A percentile compares a stretch with the other conserved stretches of the same genome.
These are phyloP conservation scores for Penicillium sp. DNA, from an alignment of 2,329 filamentous ascomycete genomes.

Conservation along the genomic window DNA sequence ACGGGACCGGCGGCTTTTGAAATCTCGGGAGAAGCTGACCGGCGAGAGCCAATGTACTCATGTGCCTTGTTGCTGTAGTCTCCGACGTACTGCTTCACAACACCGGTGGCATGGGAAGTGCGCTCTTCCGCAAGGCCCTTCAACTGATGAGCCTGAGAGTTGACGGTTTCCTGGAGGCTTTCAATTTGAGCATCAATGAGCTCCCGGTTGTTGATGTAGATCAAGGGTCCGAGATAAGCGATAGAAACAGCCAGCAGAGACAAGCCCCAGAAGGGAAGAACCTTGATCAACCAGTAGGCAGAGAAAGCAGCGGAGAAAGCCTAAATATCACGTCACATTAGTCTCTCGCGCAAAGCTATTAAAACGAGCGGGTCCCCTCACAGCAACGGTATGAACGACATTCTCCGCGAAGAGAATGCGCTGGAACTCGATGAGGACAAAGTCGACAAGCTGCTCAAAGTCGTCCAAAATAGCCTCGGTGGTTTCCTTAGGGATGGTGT, in stretches of 20 bases:
- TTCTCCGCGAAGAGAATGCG: slow-evolving; percentile 70
- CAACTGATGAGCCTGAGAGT: slow-evolving; percentile 63
- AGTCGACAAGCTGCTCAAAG: slow-evolving; percentile 68
- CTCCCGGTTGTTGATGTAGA: slow-evolving; percentile 70
- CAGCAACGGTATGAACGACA: slow-evolving; percentile 62
- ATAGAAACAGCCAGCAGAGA: slow-evolving; percentile 60
- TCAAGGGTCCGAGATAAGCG: slow-evolving; percentile 63
- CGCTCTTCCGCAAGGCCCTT: slow-evolving; percentile 65
- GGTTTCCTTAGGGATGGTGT: slow-evolving; percentile 67
- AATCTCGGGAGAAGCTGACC: slow-evolving; percentile 39
- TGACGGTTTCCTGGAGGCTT: slow-evolving; percentile 59
- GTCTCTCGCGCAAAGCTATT: background rate
- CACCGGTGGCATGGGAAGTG: slow-evolving; percentile 61
- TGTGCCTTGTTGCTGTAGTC: slow-evolving; percentile 66
- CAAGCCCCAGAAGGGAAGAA: slow-evolving; percentile 69
- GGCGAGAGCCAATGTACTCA: slow-evolving; percentile 54
- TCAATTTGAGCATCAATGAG: slow-evolving; percentile 65
- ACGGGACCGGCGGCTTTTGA: slow-evolving; percentile 33
- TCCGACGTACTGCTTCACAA: slow-evolving; percentile 63
- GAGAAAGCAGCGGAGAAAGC: slow-evolving; percentile 63
- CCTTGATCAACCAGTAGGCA: slow-evolving; percentile 69
- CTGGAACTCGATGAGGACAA: slow-evolving; percentile 72
- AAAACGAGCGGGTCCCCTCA: slow-evolving; percentile 44
- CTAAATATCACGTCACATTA: slow-evolving; percentile 40
- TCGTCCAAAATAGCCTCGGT: slow-evolving; percentile 66